Conservation (phyloP, 2,329 filamentous ascomycete species). For the Aspergillus novoparasiticus region DNA sequence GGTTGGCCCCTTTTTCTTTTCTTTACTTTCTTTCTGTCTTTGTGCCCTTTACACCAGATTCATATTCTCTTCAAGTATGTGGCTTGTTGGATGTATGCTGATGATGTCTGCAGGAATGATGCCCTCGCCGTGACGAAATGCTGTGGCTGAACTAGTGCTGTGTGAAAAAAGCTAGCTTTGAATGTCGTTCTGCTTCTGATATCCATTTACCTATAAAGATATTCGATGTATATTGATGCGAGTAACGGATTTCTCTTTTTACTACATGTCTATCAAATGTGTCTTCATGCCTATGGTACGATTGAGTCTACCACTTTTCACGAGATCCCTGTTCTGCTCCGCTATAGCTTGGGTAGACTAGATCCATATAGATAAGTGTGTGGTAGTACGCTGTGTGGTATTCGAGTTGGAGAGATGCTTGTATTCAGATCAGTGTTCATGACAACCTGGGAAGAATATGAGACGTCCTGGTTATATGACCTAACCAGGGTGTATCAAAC, state of each 20-base stretch:
- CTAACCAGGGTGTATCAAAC: no score
- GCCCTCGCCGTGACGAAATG: constrained; percentile 27
- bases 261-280: no score
- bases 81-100: neutral
- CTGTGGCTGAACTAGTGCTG: constrained; percentile 20
- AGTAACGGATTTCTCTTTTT: neutral
- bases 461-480: neutral
- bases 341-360: neutral
- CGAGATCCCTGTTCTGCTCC: no score
- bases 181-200: neutral
- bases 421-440: neutral
- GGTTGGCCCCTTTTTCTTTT: neutral
- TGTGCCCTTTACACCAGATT: no score
- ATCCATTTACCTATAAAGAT: neutral
- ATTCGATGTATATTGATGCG: neutral
- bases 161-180: neutral
- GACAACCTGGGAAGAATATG: neutral
- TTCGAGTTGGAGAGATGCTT: no score
- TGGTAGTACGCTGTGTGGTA: no score
- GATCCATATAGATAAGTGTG: no score
- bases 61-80: neutral
- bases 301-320: no score
- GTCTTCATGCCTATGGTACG: no score
- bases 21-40: no score
- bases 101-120: constrained; percentile 22